phyloP scores from a whole-genome alignment of 2,329 filamentous ascomycete genomes.

The Curvularia hawaiiensis region DNA sequence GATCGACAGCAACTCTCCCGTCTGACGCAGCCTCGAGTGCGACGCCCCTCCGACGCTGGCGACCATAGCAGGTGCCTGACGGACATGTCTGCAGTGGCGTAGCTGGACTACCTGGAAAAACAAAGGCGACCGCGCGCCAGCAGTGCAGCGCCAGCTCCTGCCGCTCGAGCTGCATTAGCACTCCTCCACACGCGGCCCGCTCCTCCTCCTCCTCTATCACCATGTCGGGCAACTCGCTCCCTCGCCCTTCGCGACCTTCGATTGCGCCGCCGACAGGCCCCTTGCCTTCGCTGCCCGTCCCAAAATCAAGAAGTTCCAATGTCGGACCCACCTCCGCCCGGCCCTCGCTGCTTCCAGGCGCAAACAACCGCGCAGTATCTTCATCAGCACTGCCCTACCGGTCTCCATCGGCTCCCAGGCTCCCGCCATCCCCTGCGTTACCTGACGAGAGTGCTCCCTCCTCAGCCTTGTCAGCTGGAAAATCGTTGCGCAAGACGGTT shows the following conservation, averaged over 20 bases:
- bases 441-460: conserved; percentile 49
- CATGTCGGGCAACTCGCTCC: conserved; percentile 64
- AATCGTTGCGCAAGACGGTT: conserved; percentile 80
- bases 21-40: not conserved
- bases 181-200: conserved; percentile 11
- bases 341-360: conserved; percentile 37
- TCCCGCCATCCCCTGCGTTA: conserved; percentile 39
- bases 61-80: conserved; percentile 14
- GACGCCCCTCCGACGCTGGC: conserved; percentile 1
- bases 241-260: conserved; percentile 65
- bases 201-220: too few species aligned
- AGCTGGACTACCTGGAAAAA: conserved; percentile 19
- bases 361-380: conserved; percentile 37
- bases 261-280: conserved; percentile 73
- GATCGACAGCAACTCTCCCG: not conserved
- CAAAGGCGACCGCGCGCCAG: conserved; percentile 20
- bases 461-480: conserved; percentile 54
- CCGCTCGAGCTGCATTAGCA: conserved; percentile 10
- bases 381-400: conserved; percentile 41
- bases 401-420: conserved; percentile 26
- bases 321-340: conserved; percentile 33
- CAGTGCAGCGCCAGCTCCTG: conserved; percentile 16
- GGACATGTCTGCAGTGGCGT: conserved; percentile 37
- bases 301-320: conserved; percentile 69
- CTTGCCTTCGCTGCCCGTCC: conserved; percentile 74